Conservation (phyloP, 2,329 filamentous ascomycete species). For the Rhexocercosporidium sp. region DNA sequence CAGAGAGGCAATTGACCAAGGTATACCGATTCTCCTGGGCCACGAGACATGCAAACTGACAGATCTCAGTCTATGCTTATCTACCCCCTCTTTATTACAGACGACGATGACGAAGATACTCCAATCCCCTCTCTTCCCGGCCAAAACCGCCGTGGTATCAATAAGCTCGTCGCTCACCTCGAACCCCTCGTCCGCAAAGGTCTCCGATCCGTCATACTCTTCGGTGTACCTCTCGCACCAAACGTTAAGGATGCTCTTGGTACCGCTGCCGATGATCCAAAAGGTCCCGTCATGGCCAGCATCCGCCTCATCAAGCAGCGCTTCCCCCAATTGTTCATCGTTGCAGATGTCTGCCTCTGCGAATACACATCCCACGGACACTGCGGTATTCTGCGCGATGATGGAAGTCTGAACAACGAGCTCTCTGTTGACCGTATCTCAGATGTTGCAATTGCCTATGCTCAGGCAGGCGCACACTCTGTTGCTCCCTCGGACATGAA, state of each 20-base stretch:
- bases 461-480: slow-evolving; percentile 93
- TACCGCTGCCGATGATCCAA: slow-evolving; percentile 89
- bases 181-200: slow-evolving; percentile 88
- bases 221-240: slow-evolving; percentile 85
- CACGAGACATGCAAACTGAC: slow-evolving; percentile 3
- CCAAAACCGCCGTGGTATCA: slow-evolving; percentile 86
- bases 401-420: slow-evolving; percentile 90
- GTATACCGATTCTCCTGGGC: slow-evolving; percentile 49
- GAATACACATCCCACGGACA: slow-evolving; percentile 99
- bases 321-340: slow-evolving; percentile 91
- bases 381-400: slow-evolving; percentile 93
- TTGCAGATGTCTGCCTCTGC: slow-evolving; percentile 93
- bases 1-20: slow-evolving; percentile 85
- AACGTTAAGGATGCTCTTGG: slow-evolving; percentile 89
- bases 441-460: slow-evolving; percentile 97
- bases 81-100: slow-evolving; percentile 95
- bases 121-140: slow-evolving; percentile 89
- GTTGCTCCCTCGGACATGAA: slow-evolving; percentile 99
- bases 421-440: slow-evolving; percentile 93
- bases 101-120: slow-evolving; percentile 90
- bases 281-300: slow-evolving; percentile 86
- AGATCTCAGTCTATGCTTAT: slow-evolving; percentile 89
- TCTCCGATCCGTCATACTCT: slow-evolving; percentile 90
- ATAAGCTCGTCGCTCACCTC: slow-evolving; percentile 83
- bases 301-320: slow-evolving; percentile 83